These are phyloP conservation scores for Candida nonsorbophila DNA, from an alignment of 805 yeast genomes.

Conservation along the genomic window DNA sequence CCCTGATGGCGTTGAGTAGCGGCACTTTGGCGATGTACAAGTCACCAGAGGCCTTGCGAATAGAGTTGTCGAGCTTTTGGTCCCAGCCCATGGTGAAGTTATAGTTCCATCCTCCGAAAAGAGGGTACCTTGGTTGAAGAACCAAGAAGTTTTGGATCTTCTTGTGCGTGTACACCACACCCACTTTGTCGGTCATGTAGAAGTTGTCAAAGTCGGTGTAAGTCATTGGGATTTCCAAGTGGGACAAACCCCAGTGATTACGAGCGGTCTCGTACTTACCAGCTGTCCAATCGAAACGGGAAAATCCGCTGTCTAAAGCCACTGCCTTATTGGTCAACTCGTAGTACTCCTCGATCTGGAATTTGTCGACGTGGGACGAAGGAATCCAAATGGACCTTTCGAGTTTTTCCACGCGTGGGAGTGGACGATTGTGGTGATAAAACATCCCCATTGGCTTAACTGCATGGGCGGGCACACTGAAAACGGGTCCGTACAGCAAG, in stretches of 20 bases:
- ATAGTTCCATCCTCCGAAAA: constrained; percentile 94
- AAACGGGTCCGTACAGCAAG: constrained; percentile 51
- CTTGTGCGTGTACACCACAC: constrained; percentile 81
- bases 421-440: constrained; percentile 62
- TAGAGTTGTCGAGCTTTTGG: constrained; percentile 47
- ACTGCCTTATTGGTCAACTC: constrained; percentile 78
- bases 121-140: constrained; percentile 85
- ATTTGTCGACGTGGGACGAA: constrained; percentile 66
- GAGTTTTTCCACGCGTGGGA: constrained; percentile 54
- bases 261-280: constrained; percentile 44
- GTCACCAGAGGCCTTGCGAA: constrained; percentile 39
- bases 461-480: constrained; percentile 41
- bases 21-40: constrained; percentile 64
- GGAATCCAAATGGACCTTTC: constrained; percentile 84
- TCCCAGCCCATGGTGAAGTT: constrained; percentile 97
- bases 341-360: constrained; percentile 77
- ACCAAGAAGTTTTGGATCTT: constrained; percentile 41
- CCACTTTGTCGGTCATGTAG: constrained; percentile 85
- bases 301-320: constrained; percentile 60
- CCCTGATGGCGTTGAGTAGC: constrained; percentile 63
- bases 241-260: constrained; percentile 55
- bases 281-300: constrained; percentile 72
- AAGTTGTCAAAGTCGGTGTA: constrained; percentile 42
- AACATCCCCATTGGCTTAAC: constrained; percentile 47
- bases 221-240: constrained; percentile 54